phyloP scores from a whole-genome alignment of 1,284 basidiomycete species.

The Vanrija humicola region DNA sequence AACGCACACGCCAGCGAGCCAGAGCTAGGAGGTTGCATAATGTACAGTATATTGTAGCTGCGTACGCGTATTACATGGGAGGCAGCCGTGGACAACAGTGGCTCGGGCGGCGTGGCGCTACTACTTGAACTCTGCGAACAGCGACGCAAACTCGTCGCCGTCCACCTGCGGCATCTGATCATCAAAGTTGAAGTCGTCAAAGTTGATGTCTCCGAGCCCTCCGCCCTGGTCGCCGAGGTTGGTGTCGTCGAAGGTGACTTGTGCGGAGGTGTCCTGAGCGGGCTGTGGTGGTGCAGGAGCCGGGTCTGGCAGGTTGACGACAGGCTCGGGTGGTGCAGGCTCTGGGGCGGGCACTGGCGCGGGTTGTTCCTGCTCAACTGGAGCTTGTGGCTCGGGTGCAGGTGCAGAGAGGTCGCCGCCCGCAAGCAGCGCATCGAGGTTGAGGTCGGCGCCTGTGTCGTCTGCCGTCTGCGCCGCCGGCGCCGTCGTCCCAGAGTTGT shows the following conservation, averaged over 20 bases:
- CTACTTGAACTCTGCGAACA: slow-evolving; percentile 36
- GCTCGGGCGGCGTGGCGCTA: background rate
- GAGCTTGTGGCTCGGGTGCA: background rate
- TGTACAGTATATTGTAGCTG: slow-evolving; percentile 3
- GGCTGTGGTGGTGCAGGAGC: background rate
- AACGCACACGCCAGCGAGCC: background rate
- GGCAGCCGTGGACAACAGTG: background rate
- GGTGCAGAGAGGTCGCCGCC: no score
- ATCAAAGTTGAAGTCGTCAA: slow-evolving; percentile 39
- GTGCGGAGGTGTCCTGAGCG: background rate
- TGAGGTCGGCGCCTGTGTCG: background rate
- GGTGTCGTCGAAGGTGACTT: background rate
- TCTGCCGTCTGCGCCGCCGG: background rate
- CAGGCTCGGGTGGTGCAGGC: background rate
- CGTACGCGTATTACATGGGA: background rate
- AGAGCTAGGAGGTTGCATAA: background rate
- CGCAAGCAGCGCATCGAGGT: background rate
- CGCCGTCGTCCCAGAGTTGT: background rate
- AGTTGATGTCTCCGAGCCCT: slow-evolving; percentile 22
- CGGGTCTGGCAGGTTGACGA: background rate
- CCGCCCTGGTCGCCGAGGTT: slow-evolving; percentile 8
- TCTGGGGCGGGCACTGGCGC: background rate
- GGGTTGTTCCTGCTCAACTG: background rate
- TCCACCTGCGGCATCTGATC: slow-evolving; percentile 29
- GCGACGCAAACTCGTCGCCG: slow-evolving; percentile 30